These are phyloP conservation scores for Irpex sp. DNA, from an alignment of 1,284 basidiomycete species.

Conservation along the genomic window DNA sequence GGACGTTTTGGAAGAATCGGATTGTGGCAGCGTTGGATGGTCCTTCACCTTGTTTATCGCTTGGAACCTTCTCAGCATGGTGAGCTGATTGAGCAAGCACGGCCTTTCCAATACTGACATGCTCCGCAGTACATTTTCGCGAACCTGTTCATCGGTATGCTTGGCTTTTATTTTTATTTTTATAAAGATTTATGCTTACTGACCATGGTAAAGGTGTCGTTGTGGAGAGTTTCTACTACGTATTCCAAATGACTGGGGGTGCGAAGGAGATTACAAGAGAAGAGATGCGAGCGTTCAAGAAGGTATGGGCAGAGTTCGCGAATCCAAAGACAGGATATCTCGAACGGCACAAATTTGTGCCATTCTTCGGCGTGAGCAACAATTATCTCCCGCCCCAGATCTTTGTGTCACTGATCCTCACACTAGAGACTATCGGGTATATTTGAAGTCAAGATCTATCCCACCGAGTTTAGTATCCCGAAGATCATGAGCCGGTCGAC, in stretches of 20 bases:
- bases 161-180: too few species aligned
- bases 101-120: not conserved
- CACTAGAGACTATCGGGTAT: slow-evolving; percentile 71
- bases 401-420: slow-evolving; percentile 7
- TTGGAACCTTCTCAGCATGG: slow-evolving; percentile 98
- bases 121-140: slow-evolving; percentile 82
- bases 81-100: slow-evolving; percentile 32
- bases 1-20: slow-evolving; percentile 53
- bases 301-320: slow-evolving; percentile 87
- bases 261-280: slow-evolving; percentile 82
- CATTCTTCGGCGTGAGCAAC: slow-evolving; percentile 76
- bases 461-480: slow-evolving; percentile 58
- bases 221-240: slow-evolving; percentile 95
- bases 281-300: slow-evolving; percentile 92
- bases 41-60: slow-evolving; percentile 89
- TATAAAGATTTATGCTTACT: too few species aligned
- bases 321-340: slow-evolving; percentile 79
- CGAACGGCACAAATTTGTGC: slow-evolving; percentile 65
- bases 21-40: slow-evolving; percentile 89
- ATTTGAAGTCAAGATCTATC: slow-evolving; percentile 85
- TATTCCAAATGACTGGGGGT: slow-evolving; percentile 87
- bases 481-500: slow-evolving; percentile 53
- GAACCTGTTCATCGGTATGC: slow-evolving; percentile 86
- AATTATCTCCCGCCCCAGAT: not conserved
- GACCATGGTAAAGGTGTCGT: slow-evolving; percentile 63